These are phyloP conservation scores for Silene noctiflora DNA, from an alignment of 179 eudicot genomes.

Conservation along the genomic window DNA sequence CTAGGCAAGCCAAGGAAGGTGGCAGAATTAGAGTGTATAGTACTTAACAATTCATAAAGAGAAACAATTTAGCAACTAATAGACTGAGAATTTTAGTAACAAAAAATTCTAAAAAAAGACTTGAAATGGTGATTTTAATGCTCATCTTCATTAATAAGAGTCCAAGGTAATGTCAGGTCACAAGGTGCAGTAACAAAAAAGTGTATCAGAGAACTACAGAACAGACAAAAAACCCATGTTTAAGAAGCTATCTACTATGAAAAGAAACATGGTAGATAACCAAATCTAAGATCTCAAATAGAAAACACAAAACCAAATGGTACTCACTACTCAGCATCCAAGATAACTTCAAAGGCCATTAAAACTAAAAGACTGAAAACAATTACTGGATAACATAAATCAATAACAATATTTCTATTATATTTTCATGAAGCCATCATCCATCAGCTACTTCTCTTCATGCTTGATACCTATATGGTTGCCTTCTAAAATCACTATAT, in stretches of 20 bases:
- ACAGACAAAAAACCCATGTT: background rate
- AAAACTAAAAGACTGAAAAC: too few relatives aligned
- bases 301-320: background rate
- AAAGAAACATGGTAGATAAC: background rate
- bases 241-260: background rate
- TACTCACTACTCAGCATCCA: slow-evolving; percentile 4
- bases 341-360: background rate
- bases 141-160: background rate
- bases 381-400: too few relatives aligned
- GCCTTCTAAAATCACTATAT: slow-evolving; percentile 9
- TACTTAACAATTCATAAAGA: slow-evolving; percentile 3
- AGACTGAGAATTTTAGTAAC: background rate
- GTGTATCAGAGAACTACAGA: background rate
- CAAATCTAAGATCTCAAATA: background rate
- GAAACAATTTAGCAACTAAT: background rate
- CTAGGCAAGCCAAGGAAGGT: slow-evolving; percentile 38
- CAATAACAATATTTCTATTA: background rate
- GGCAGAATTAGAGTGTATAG: slow-evolving; percentile 9
- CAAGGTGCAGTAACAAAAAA: background rate
- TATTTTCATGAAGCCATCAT: slow-evolving; percentile 7
- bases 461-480: background rate
- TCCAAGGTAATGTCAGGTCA: background rate
- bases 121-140: background rate
- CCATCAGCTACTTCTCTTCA: background rate
- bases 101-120: background rate